A percentile compares a stretch with the other conserved stretches of the same genome.
Conservation (phyloP, 1,284 basidiomycete genomes). For the Tilletiaria anomala region DNA sequence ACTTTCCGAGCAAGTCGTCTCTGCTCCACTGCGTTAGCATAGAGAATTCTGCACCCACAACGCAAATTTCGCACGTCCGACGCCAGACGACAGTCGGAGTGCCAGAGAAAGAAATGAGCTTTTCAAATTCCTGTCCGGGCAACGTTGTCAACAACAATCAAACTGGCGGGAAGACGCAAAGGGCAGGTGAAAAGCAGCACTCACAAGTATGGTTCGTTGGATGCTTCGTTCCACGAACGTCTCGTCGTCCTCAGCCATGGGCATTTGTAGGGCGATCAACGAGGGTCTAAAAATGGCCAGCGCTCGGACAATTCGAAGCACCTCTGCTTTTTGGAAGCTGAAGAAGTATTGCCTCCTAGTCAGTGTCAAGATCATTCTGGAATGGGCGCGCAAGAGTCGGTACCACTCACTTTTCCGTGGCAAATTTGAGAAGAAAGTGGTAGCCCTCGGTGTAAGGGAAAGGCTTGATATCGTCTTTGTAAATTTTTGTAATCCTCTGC, state of each 20-base stretch:
- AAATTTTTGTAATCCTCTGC: slow-evolving; percentile 31
- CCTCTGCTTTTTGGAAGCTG: slow-evolving; percentile 90
- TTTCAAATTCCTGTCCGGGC: slow-evolving; percentile 66
- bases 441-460: slow-evolving; percentile 38
- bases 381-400: too few species aligned
- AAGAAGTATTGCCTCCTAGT: not conserved
- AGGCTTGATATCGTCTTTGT: slow-evolving; percentile 23
- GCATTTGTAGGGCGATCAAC: slow-evolving; percentile 71
- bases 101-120: slow-evolving; percentile 88
- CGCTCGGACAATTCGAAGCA: slow-evolving; percentile 80
- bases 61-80: slow-evolving; percentile 88
- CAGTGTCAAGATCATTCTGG: not conserved
- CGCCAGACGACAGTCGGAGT: slow-evolving; percentile 99
- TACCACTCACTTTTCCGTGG: slow-evolving; percentile 17
- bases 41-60: slow-evolving; percentile 90
- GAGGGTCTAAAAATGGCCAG: slow-evolving; percentile 87
- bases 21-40: slow-evolving; percentile 53
- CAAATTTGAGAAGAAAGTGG: slow-evolving; percentile 37
- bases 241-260: slow-evolving; percentile 33
- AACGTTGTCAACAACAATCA: not conserved
- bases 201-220: slow-evolving; percentile 73
- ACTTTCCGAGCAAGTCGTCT: slow-evolving; percentile 30
- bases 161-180: too few species aligned
- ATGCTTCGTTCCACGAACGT: slow-evolving; percentile 83
- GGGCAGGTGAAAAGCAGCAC: slow-evolving; percentile 24